Percentiles rank a stretch among this genome's conserved stretches.
Evolutionary conservation across 1,284 basidiomycete genomes (phyloP).

Genomic region (Trichosporon ovoides): DNA sequence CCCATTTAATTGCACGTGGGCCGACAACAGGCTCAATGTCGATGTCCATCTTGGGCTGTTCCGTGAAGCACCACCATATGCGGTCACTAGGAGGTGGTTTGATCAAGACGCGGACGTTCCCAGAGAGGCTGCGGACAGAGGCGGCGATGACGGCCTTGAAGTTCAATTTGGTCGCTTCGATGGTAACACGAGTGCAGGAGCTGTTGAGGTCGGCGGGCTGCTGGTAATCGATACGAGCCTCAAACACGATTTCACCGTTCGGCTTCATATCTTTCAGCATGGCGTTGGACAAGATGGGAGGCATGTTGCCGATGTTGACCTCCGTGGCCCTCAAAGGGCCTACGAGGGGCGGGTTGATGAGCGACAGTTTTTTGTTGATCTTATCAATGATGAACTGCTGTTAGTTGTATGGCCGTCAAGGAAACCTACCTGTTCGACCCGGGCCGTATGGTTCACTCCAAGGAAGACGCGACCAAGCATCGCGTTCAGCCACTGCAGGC

Average conservation of each 20-base stretch:
- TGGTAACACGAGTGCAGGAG: constrained; percentile 80
- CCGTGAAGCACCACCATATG: constrained; percentile 97
- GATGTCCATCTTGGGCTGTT: constrained; percentile 80
- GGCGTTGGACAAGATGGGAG: constrained; percentile 79
- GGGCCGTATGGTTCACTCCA: constrained; percentile 77
- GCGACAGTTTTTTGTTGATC: constrained; percentile 87
- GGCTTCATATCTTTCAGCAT: constrained; percentile 94
- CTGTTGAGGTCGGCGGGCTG: constrained; percentile 47
- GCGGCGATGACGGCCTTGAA: constrained; percentile 85
- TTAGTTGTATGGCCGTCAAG: neutral
- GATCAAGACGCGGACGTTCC: constrained; percentile 81
- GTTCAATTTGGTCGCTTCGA: constrained; percentile 74
- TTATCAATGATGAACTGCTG: constrained; percentile 68
- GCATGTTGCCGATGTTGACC: constrained; percentile 77
- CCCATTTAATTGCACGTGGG: constrained; percentile 54
- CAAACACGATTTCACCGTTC: constrained; percentile 85
- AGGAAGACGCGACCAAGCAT: constrained; percentile 88
- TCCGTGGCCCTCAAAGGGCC: constrained; percentile 79
- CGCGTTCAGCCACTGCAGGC: constrained; percentile 95
- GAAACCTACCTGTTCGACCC: constrained; percentile 58
- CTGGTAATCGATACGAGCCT: constrained; percentile 70
- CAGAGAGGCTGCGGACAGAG: constrained; percentile 77
- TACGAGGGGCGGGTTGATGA: constrained; percentile 79
- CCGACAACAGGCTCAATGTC: constrained; percentile 89
- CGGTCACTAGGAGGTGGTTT: constrained; percentile 94